Conservation (phyloP, 208 protist species). For the Acanthamoeba quina region DNA sequence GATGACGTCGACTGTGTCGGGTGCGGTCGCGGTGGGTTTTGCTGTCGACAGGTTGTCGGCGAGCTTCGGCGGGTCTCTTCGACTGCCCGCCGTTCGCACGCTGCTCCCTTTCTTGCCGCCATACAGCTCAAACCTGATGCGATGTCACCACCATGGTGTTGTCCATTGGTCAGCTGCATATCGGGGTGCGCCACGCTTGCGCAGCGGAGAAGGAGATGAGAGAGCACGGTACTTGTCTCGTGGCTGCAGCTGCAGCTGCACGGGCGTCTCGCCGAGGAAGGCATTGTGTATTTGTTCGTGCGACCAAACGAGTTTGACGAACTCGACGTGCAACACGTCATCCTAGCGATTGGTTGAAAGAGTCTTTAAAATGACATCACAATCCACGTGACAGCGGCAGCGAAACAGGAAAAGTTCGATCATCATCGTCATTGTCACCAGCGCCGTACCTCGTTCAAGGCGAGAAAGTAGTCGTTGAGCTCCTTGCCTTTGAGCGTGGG, state of each 20-base stretch:
- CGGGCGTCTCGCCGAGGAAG: conserved; percentile 5
- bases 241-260: not conserved
- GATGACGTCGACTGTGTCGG: not conserved
- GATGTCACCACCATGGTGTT: not conserved
- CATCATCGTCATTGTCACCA: too few relatives aligned
- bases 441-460: conserved; percentile 15
- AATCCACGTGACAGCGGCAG: too few relatives aligned
- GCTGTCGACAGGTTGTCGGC: not conserved
- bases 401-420: too few relatives aligned
- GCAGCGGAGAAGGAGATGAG: not conserved
- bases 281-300: conserved; percentile 26
- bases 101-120: not conserved
- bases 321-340: conserved; percentile 22
- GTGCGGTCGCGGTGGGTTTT: not conserved
- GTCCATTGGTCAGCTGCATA: not conserved
- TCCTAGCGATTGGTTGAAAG: not conserved
- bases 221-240: not conserved
- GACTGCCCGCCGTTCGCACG: not conserved
- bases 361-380: too few relatives aligned
- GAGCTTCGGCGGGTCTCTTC: not conserved
- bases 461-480: conserved; percentile 27
- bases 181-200: not conserved
- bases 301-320: conserved; percentile 26
- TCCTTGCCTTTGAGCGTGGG: conserved; percentile 22
- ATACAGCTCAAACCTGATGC: conserved; percentile 35